These are phyloP conservation scores for Alternaria ethzedia DNA, from an alignment of 2,329 filamentous ascomycete species.

Conservation along the genomic window DNA sequence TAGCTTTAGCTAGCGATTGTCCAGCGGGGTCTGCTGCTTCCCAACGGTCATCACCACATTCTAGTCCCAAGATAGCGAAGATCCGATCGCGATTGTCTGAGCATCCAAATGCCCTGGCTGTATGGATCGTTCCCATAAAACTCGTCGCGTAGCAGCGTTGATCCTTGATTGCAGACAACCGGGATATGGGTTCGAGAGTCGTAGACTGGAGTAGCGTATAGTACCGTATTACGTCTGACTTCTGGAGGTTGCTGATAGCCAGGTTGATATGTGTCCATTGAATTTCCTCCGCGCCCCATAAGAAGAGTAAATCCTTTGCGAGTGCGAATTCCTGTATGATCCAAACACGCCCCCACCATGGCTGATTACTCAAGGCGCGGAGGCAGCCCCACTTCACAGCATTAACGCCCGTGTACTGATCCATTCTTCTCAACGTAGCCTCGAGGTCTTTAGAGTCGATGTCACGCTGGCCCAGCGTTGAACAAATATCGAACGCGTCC, in stretches of 20 bases:
- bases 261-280: background rate
- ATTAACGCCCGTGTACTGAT: no score
- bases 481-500: background rate
- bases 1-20: background rate
- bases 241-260: background rate
- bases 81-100: background rate
- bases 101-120: background rate
- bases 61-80: background rate
- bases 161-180: background rate
- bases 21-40: background rate
- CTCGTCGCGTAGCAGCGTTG: background rate
- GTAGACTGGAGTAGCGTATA: fast-evolving
- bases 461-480: background rate
- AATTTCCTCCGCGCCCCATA: background rate
- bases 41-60: background rate
- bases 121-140: background rate
- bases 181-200: background rate
- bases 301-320: background rate
- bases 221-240: background rate
- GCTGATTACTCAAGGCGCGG: no score
- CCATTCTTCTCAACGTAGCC: background rate
- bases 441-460: background rate
- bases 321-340: background rate
- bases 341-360: background rate
- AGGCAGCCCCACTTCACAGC: no score